Evolutionary conservation across 2,329 filamentous ascomycete species (phyloP), one percentile per base, ranked within the genome.

Genomic region (Chrysoporthe deuterocubensis): DNA sequence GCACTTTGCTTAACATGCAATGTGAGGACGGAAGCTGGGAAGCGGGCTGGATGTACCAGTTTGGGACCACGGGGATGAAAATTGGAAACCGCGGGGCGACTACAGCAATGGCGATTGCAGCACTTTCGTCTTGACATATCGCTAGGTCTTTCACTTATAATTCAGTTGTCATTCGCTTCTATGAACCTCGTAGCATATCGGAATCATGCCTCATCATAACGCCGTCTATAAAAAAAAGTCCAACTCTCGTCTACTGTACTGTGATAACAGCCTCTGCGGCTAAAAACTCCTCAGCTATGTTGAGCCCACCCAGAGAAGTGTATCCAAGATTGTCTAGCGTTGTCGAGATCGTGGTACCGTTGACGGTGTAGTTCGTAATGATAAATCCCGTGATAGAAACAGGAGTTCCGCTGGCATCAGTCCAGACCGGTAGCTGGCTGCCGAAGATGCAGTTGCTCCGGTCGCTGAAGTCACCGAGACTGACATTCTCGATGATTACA

Each of bases 21-120:
- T 71, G 72, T 40, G 71, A 73, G 26, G 78, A 79, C 67, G 78
- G 78, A 0, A 73, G 78, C 5, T 80, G 78, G 77, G 73, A 76
- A 43, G 52, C 72, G 74, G 57, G 66, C n/a, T 67, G 56, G 66
- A 46, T 64, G 44, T 73, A 72, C 61, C 65, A 64, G 40, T 73
- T 69, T 67, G 71, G 71, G 43, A 66, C 67, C 7, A 73, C 66
- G 6, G 61, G 66, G 1, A 32, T 71, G 9, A 70, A 70, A 56
- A 65, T 73, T 64, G 67, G 70, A 21, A 73, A 72, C 43, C 67
- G 66, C 8, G 67, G 43, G 13, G 65, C 70, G 16, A 71, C 70
- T 42, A 72, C 70, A 48, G 71, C 68, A 8, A 62, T 71, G 66
- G 71, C 70, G 40, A 44, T 67, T n/a, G 70, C 66, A 50, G 71